Percentiles rank a stretch among this genome's conserved stretches.
Conservation (phyloP, 768 basidiomycete genomes). For the Leccinum subgranulosum region DNA sequence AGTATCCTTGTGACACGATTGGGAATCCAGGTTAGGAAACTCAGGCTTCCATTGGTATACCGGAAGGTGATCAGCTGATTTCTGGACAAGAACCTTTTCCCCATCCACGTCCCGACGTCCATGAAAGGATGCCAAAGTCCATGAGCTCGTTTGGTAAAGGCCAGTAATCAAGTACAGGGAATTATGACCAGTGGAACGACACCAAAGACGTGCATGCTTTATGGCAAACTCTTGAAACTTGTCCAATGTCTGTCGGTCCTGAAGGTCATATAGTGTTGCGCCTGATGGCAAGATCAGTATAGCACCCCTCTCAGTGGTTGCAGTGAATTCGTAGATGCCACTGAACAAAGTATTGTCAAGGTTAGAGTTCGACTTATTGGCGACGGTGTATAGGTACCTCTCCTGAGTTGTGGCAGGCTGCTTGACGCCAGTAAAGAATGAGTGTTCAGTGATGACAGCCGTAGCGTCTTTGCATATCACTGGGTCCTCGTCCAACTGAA, state of each 20-base stretch:
- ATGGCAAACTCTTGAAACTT: background rate
- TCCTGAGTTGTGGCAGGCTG: no score
- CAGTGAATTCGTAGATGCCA: background rate
- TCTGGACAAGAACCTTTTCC: background rate
- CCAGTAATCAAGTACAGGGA: slow-evolving; percentile 12
- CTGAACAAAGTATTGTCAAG: background rate
- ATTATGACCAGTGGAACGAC: background rate
- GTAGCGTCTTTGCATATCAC: background rate
- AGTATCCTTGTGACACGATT: background rate
- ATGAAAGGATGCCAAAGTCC: slow-evolving; percentile 1
- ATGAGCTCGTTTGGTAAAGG: background rate
- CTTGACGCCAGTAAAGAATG: no score
- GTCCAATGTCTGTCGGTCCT: background rate
- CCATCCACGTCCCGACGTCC: background rate
- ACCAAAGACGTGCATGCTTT: background rate
- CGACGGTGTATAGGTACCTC: no score
- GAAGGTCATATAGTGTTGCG: background rate
- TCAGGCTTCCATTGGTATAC: background rate
- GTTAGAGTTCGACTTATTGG: background rate
- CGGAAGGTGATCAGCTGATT: background rate
- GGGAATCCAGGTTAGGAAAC: background rate
- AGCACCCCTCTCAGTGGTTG: background rate
- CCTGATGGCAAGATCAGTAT: slow-evolving; percentile 6
- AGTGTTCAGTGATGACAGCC: no score
- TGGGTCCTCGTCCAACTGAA: background rate